Percentiles rank a stretch among this genome's conserved stretches.
Evolutionary conservation across 345 rosid species (phyloP).

Genomic region (Raphanus sativus): DNA sequence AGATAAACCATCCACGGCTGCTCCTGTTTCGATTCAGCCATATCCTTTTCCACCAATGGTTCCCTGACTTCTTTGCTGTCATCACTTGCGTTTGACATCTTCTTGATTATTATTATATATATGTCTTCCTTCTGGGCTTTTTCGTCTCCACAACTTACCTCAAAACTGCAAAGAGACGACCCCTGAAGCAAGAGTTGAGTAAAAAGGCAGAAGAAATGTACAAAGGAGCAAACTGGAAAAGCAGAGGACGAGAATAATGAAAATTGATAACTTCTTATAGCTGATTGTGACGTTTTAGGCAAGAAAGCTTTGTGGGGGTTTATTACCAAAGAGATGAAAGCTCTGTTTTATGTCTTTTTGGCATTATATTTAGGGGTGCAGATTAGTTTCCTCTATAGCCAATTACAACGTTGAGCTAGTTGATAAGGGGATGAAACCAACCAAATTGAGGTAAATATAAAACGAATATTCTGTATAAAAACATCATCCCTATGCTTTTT

Average conservation of each 20-base stretch:
- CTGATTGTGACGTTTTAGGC: constrained; percentile 22
- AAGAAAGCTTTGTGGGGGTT: constrained; percentile 17
- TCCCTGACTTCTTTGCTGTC: constrained; percentile 25
- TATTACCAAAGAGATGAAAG: background rate
- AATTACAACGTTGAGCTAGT: background rate
- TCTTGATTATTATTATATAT: constrained; percentile 12
- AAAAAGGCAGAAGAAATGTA: constrained; percentile 16
- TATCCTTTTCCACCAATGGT: constrained; percentile 31
- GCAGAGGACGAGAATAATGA: constrained; percentile 17
- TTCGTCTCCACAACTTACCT: background rate
- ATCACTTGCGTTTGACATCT: constrained; percentile 28
- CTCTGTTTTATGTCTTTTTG: background rate
- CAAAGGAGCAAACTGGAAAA: constrained; percentile 30
- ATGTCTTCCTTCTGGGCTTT: background rate
- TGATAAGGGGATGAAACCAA: background rate
- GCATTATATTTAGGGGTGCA: background rate
- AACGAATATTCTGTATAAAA: background rate
- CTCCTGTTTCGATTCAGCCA: constrained; percentile 38
- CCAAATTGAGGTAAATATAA: background rate
- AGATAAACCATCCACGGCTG: constrained; percentile 71
- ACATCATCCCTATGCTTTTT: background rate
- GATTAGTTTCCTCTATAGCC: background rate
- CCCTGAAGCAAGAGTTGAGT: constrained; percentile 31
- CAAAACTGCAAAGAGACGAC: constrained; percentile 36
- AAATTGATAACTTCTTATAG: background rate